Base-by-base conservation (phyloP, 2,329 filamentous ascomycete species). In the Bertia moriformis region DNA sequence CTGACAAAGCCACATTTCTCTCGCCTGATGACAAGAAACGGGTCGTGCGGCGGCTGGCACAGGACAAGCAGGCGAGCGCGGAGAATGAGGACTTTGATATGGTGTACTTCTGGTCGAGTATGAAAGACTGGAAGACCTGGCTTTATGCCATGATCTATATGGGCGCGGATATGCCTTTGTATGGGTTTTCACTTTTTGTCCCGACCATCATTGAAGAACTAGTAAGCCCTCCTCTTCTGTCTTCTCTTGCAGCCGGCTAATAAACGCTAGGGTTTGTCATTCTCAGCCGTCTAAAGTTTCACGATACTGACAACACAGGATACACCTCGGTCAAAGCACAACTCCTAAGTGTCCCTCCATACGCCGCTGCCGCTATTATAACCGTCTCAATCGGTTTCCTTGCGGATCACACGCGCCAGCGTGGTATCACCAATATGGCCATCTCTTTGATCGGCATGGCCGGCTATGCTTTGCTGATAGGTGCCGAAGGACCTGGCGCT, bases 101-200 rank as follows among this genome's bases (percentile, higher is more conserved):
- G 62, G 60, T 63, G 3, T 87, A 85, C 53, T 68, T 91, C 43
- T 84, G 74, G 70, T 69, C 73, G 12, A 77, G 76, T 4, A 48
- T 89, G 14, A 78, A 70, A 42, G 86, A 93, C 52, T 93, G 83
- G 79, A 93, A 93, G 63, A 93, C 81, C 15, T 91, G 77, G 58
- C 62, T 70, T 1, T 80, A 73, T 12, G 81, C 83, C 55, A 57
- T 83, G 35, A 78, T 89, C 42, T 91, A 87, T 54, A 85, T 86
- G 76, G 84, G 83, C 1, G 69, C 67, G 29, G 71, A 83, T 45
- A 80, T 78, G 51, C 69, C 81, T 0, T 62, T 88, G 3, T 88
- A 87, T 52, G 76, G 77, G 3, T 86, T 87, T 58, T 78, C 73
- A 2, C 66, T 88, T 3, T 88, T 93, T 60, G 60, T 89, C 2